Evolutionary conservation across 306 rosid genomes (phyloP).

Genomic region (Hippophae tibetana): DNA sequence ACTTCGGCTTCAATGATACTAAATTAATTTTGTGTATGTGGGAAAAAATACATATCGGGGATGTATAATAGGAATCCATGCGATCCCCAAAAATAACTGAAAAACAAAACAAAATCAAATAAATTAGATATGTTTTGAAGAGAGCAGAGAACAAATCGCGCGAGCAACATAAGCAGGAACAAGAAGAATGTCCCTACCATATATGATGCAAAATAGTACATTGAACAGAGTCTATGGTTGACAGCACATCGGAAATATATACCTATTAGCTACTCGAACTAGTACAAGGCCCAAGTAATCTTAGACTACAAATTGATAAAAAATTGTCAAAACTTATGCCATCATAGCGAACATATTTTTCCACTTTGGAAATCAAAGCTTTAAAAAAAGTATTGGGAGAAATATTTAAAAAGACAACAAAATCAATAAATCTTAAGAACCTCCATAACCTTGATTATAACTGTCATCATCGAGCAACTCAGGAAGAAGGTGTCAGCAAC

Average conservation of each 20-base stretch:
- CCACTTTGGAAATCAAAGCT: background rate
- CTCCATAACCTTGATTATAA: conserved; percentile 21
- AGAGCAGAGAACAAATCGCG: background rate
- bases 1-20: too few species aligned
- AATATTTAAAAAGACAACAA: conserved; percentile 5
- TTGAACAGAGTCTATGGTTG: conserved; percentile 2
- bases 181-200: conserved; percentile 27
- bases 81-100: too few species aligned
- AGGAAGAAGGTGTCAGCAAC: conserved; percentile 16
- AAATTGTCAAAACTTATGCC: conserved; percentile 44
- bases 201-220: conserved; percentile 54
- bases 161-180: conserved; percentile 1
- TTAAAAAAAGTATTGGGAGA: background rate
- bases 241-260: conserved; percentile 23
- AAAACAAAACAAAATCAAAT: background rate
- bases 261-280: conserved; percentile 28
- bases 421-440: conserved; percentile 5
- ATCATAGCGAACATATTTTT: conserved; percentile 16
- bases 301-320: conserved; percentile 34
- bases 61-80: too few species aligned
- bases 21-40: too few species aligned
- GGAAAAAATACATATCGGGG: too few species aligned
- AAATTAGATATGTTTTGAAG: background rate
- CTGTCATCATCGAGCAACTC: conserved; percentile 22
- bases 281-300: conserved; percentile 33